Base-by-base conservation (phyloP, 257 asterid species). In the Craterostigma plantagineum region DNA sequence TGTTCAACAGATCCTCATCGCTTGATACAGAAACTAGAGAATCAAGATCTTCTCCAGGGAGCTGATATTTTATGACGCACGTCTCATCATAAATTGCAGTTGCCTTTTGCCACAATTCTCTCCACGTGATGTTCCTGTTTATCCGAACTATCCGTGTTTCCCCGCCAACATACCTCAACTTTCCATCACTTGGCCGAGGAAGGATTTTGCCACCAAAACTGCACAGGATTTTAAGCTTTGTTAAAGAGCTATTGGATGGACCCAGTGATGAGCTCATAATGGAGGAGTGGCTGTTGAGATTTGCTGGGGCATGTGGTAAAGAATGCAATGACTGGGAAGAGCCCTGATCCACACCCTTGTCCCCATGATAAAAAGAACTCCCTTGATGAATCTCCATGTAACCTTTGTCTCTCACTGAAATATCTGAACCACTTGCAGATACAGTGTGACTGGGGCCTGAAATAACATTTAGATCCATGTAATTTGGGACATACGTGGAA, bases 31-130 rank as follows among this genome's bases (percentile, higher is more conserved):
- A 75, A 45, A 86, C 86, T 50, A 86, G 59, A 58, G 97, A 80
- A 69, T 86, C 94, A 41, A 86, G 91, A 51, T 81, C 96, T 72
- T 81, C 96, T 56, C 77, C 96, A 38, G 96, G 96, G 53, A 80
- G 94, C 66, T 86, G 97, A 62, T 86, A 86, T 53, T 76, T 81
- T 50, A 86, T 68, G n/a, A 68, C 51, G 40, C 63, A 71, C 0
- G 81, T 66, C 48, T 65, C 73, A 9, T 66, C 68, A 60, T 76
- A 86, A 18, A 81, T 65, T 33, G 66, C 61, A 12, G 54, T 48
- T 43, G 78, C 49, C 63, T 71, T 81, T 58, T 56, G 61, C 77
- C 80, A 71, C 47, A 86, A 52, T 50, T 71, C 85, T 49, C 65
- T 63, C 93, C 91, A 81, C 48, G 69, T 42, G 46, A 81, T 68